Evolutionary conservation across 2,329 filamentous ascomycete genomes (phyloP).

Genomic region (Elsinoe batatas): DNA sequence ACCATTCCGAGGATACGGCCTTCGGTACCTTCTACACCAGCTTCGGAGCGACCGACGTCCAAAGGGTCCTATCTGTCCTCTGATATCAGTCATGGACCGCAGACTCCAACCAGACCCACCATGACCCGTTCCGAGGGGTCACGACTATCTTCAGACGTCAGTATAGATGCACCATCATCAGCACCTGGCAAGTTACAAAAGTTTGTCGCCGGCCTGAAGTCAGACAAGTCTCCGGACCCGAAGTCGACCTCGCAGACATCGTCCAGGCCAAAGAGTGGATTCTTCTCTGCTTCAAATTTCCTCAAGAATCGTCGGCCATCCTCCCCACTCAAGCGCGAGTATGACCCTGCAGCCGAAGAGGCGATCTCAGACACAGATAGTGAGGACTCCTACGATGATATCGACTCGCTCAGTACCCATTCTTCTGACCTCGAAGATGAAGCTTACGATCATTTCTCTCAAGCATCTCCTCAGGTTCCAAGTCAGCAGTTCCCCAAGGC

Average conservation of each 20-base stretch:
- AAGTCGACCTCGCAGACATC: neutral
- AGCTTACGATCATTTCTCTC: conserved; percentile 18
- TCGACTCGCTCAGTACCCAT: conserved; percentile 36
- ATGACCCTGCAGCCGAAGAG: conserved; percentile 70
- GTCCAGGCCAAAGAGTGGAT: conserved; percentile 14
- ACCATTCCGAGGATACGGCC: conserved; percentile 34
- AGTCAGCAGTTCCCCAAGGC: conserved; percentile 26
- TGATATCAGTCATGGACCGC: neutral
- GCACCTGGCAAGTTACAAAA: conserved; percentile 29
- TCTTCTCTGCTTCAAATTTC: conserved; percentile 24
- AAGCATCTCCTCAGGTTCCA: conserved; percentile 21
- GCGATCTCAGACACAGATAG: conserved; percentile 51
- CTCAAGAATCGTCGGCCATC: conserved; percentile 59
- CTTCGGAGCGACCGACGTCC: neutral
- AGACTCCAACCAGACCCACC: conserved; percentile 3
- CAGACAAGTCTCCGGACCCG: conserved; percentile 17
- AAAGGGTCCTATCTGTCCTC: neutral
- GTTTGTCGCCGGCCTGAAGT: conserved; percentile 16
- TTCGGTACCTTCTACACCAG: neutral
- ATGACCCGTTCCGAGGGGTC: conserved; percentile 13
- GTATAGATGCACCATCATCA: conserved; percentile 21
- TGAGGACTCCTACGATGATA: conserved; percentile 40
- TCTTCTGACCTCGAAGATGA: conserved; percentile 51
- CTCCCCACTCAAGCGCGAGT: conserved; percentile 94
- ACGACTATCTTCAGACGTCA: conserved; percentile 10